Evolutionary conservation across 2,329 filamentous ascomycete genomes (phyloP), one percentile per base, ranked within the genome.

Genomic region (Alternaria brassicicola): DNA sequence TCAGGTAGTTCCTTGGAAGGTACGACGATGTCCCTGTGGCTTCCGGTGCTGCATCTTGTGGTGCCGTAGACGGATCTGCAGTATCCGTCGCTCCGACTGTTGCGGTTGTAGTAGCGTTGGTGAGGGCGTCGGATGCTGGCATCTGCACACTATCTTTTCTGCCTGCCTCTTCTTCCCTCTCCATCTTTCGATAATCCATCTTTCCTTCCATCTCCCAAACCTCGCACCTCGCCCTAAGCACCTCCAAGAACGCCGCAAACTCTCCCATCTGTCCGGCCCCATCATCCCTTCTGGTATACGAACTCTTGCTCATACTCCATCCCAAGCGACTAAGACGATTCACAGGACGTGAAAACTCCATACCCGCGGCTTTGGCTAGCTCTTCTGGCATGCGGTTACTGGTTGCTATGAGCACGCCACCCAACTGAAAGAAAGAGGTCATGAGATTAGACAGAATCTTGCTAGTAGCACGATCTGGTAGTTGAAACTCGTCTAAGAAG

Each of bases 351-450:
- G 82, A 78, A 69, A 90, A 92, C 61, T 90, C 86, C 23, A 89
- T 83, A 0, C 91, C 91, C 1, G 87, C 86, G 0, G 90, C 91
- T 64, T 91, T 92, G 43, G 86, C 88, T 48, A 95, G 76, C 70
- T 93, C 91, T 68, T 94, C 91, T 0, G 91, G 91, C 87, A 94
- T 90, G 7, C 91, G 86, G 73, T 95, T 95, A 4, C 89, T 92
- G 0, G 90, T 93, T 1, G 90, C 91, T 35, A 95, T 83, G 15
- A 95, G 79, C 0, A 95, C 91, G 7, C 91, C 91, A 0, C 91
- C 91, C 3, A 94, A 82, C 62, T 93, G 90, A 71, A 94, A 94
- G 78, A 94, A 94, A 2, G 85, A 84, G 6, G 90, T 91, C 73
- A 95, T 88, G 2, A 95, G 82, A 67, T 90, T 90, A 59, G 89